phyloP scores from a whole-genome alignment of 768 basidiomycete species.

The Russula griseocarnosa region DNA sequence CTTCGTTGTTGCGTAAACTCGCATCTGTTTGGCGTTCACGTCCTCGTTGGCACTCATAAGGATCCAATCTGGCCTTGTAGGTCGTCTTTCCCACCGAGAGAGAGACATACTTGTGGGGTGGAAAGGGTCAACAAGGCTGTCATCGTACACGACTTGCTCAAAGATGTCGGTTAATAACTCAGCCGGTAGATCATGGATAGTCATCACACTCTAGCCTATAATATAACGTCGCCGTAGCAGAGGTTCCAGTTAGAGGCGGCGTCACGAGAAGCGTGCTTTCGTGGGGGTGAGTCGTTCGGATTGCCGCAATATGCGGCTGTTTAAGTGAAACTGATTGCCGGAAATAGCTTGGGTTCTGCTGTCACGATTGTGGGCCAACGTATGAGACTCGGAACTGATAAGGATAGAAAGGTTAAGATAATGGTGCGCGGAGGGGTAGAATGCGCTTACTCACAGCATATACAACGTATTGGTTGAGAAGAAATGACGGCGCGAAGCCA shows the following conservation, averaged over 20 bases:
- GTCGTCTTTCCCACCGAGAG: conserved; percentile 57
- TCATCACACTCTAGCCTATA: conserved; percentile 13
- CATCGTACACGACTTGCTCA: conserved; percentile 65
- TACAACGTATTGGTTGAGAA: background rate
- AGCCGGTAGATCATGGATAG: conserved; percentile 46
- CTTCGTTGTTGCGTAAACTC: conserved; percentile 65
- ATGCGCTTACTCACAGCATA: conserved; percentile 4
- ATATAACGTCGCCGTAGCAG: background rate
- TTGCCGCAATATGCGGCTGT: background rate
- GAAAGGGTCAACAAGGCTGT: conserved; percentile 57
- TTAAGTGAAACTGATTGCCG: background rate
- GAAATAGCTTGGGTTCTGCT: background rate
- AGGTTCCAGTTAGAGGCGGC: background rate
- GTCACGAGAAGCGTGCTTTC: background rate
- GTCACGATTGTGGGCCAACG: background rate
- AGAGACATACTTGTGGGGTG: conserved; percentile 60
- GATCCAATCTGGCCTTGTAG: conserved; percentile 47
- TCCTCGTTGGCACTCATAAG: conserved; percentile 59
- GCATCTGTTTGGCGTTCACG: conserved; percentile 52
- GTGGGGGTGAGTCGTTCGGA: background rate
- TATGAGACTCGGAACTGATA: background rate
- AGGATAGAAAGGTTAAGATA: no score
- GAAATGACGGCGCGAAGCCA: background rate
- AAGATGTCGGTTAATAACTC: conserved; percentile 72
- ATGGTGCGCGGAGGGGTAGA: background rate